Percentiles rank a stretch among this genome's conserved stretches.
Evolutionary conservation across 176 grass and related monocot species (phyloP).

Genomic region (Zoysia pacifica): DNA sequence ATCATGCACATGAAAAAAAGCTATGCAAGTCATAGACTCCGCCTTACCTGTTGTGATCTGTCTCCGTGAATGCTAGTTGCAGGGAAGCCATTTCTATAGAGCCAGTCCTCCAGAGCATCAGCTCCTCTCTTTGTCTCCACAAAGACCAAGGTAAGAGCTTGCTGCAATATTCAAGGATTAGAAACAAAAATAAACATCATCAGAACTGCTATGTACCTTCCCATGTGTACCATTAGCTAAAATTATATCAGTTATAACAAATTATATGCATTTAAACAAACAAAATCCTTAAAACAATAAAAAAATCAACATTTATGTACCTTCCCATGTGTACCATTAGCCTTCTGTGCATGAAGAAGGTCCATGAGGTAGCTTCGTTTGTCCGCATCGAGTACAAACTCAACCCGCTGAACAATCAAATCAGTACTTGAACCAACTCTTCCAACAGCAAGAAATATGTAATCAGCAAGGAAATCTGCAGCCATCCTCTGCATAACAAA

Average conservation of each 20-base stretch:
- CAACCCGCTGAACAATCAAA: slow-evolving; percentile 45
- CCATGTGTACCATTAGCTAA: slow-evolving; percentile 24
- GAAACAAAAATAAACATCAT: not conserved
- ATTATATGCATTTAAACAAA: not conserved
- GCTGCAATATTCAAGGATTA: not conserved
- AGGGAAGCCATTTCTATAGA: slow-evolving; percentile 23
- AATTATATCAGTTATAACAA: not conserved
- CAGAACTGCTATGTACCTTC: not conserved
- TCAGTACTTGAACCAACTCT: slow-evolving; percentile 54
- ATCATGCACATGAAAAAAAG: not conserved
- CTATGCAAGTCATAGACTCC: not conserved
- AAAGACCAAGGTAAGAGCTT: slow-evolving; percentile 32
- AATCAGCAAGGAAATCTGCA: slow-evolving; percentile 47
- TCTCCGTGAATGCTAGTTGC: slow-evolving; percentile 36
- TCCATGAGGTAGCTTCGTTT: slow-evolving; percentile 53
- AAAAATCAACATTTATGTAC: not conserved
- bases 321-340: slow-evolving; percentile 40
- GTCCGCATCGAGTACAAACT: slow-evolving; percentile 45
- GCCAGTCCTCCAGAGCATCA: slow-evolving; percentile 37
- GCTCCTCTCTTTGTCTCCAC: slow-evolving; percentile 36
- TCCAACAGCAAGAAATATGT: slow-evolving; percentile 52
- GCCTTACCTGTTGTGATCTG: slow-evolving; percentile 8
- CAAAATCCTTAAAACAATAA: not conserved
- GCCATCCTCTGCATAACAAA: slow-evolving; percentile 24
- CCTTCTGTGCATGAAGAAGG: slow-evolving; percentile 47